Evolutionary conservation across 106 monocot species (phyloP).

Genomic region (Dioscorea zingiberensis): DNA sequence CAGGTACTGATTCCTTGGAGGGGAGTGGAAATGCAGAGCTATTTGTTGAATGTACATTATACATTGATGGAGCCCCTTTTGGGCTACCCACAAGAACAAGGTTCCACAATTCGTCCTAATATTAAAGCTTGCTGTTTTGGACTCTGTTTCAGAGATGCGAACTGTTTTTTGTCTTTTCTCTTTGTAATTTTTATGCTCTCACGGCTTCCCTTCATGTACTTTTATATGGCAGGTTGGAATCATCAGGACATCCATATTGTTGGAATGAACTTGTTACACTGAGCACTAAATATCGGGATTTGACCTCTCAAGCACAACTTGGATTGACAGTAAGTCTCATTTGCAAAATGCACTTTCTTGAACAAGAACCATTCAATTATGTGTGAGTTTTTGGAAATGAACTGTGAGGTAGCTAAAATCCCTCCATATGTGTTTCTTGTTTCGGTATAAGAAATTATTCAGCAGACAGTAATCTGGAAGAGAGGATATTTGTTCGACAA

Average conservation of each 20-base stretch:
- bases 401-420: too few species aligned
- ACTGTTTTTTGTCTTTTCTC: neutral
- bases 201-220: neutral
- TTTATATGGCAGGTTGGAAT: constrained; percentile 57
- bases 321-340: constrained; percentile 63
- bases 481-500: too few species aligned
- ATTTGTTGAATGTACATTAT: constrained; percentile 68
- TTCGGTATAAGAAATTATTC: too few species aligned
- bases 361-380: too few species aligned
- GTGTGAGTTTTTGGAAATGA: too few species aligned
- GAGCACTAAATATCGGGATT: constrained; percentile 89
- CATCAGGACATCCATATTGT: constrained; percentile 66
- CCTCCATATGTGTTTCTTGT: too few species aligned
- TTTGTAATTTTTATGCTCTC: neutral
- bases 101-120: constrained; percentile 15
- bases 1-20: constrained; percentile 3
- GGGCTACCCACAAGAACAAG: constrained; percentile 68
- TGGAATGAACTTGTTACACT: constrained; percentile 90
- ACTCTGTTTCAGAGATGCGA: neutral
- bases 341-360: neutral
- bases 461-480: too few species aligned
- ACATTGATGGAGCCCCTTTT: constrained; percentile 76
- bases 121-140: neutral
- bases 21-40: constrained; percentile 48
- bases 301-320: constrained; percentile 82